Percentiles rank a stretch among this genome's conserved stretches.
phyloP scores from a whole-genome alignment of 2,329 filamentous ascomycete genomes.

The Fusarium sp. region DNA sequence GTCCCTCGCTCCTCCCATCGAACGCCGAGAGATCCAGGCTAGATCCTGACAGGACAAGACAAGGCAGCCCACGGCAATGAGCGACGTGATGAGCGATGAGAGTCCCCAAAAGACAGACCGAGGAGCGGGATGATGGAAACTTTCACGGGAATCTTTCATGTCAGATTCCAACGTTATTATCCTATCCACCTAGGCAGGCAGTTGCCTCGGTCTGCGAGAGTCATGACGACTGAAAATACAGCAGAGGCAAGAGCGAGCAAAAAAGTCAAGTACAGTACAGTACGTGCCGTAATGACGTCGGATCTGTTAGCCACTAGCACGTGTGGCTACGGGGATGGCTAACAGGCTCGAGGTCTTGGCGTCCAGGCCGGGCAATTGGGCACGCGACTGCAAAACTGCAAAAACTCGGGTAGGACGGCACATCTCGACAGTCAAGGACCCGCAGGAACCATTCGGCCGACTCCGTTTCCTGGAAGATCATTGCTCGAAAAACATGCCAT shows the following conservation, averaged over 20 bases:
- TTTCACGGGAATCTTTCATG: not conserved
- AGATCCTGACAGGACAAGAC: constrained; percentile 26
- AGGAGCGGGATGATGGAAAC: not conserved
- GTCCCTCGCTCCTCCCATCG: constrained; percentile 5
- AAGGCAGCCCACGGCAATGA: not conserved
- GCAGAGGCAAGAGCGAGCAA: not conserved
- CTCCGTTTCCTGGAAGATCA: constrained; percentile 27
- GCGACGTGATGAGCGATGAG: not conserved
- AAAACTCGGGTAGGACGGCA: constrained; percentile 39
- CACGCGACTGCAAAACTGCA: constrained; percentile 15
- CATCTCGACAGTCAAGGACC: constrained; percentile 20
- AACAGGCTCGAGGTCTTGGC: not conserved
- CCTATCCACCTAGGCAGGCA: not conserved
- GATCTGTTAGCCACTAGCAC: constrained; percentile 14
- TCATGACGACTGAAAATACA: not conserved
- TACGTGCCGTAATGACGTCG: constrained; percentile 8
- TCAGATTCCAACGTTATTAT: not conserved
- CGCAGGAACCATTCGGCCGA: constrained; percentile 31
- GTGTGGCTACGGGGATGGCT: constrained; percentile 16
- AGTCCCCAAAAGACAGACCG: not conserved
- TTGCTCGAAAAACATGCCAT: constrained; percentile 24
- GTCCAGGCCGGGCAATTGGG: constrained; percentile 10
- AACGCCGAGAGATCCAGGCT: constrained; percentile 40
- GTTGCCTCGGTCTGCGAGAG: not conserved
- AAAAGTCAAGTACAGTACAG: not conserved